phyloP scores from a whole-genome alignment of 257 asterid genomes.

The Lycium barbarum region DNA sequence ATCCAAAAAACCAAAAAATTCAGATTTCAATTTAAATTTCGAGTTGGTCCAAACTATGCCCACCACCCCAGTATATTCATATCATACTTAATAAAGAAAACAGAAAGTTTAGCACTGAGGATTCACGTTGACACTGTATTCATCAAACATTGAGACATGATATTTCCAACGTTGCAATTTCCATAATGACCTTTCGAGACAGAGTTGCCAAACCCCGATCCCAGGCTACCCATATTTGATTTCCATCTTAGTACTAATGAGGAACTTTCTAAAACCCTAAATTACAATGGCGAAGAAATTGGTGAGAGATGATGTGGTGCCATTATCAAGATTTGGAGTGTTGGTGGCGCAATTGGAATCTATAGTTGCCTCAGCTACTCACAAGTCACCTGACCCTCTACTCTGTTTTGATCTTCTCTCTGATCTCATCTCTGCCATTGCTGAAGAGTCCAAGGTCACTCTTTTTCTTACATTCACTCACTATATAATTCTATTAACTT shows the following conservation, averaged over 20 bases:
- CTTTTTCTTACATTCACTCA: not conserved
- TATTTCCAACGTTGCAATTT: not conserved
- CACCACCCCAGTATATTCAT: too few relatives aligned
- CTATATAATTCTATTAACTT: not conserved
- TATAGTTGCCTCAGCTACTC: conserved; percentile 87
- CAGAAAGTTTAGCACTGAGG: too few relatives aligned
- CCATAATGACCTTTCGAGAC: too few relatives aligned
- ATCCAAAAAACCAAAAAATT: too few relatives aligned
- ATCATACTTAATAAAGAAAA: too few relatives aligned
- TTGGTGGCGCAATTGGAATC: conserved; percentile 98
- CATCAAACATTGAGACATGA: not conserved
- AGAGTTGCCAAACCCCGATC: too few relatives aligned
- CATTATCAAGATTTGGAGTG: conserved; percentile 86
- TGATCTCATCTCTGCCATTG: conserved; percentile 87
- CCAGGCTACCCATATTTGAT: too few relatives aligned
- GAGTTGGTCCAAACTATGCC: too few relatives aligned
- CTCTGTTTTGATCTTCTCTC: conserved; percentile 96
- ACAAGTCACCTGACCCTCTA: conserved; percentile 91
- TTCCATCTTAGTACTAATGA: not conserved
- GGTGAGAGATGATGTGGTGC: conserved; percentile 54
- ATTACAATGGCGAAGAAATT: conserved; percentile 61
- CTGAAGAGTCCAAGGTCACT: conserved; percentile 82
- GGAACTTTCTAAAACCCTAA: conserved; percentile 23
- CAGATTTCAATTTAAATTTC: too few relatives aligned
- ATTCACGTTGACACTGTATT: too few relatives aligned